Conservation (phyloP, 805 yeast genomes). For the Scheffersomyces stipitis region DNA sequence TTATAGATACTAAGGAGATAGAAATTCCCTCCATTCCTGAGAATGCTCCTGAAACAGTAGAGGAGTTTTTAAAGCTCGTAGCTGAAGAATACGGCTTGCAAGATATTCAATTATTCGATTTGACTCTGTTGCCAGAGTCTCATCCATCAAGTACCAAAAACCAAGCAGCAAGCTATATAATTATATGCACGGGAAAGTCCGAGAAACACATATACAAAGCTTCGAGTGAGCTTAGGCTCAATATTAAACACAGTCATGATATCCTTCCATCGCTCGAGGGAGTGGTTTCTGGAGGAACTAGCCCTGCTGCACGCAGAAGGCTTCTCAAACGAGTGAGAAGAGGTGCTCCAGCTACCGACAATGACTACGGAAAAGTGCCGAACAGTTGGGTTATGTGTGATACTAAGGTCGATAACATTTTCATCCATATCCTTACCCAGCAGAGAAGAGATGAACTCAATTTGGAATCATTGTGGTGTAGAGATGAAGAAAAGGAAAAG, state of each 20-base stretch:
- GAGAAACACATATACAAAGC: conserved; percentile 75
- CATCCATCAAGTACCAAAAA: conserved; percentile 30
- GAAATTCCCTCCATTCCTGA: conserved; percentile 59
- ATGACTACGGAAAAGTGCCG: conserved; percentile 54
- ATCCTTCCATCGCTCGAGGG: conserved; percentile 67
- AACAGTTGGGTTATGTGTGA: conserved; percentile 87
- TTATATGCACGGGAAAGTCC: conserved; percentile 76
- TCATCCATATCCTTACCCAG: conserved; percentile 70
- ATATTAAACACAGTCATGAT: conserved; percentile 49
- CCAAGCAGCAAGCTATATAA: conserved; percentile 32
- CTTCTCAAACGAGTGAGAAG: conserved; percentile 54
- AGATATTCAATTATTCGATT: conserved; percentile 64
- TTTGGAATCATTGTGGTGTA: conserved; percentile 68
- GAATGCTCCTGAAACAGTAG: conserved; percentile 54
- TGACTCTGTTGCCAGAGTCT: conserved; percentile 38
- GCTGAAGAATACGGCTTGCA: conserved; percentile 63
- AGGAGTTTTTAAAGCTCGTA: conserved; percentile 45
- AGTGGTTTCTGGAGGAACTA: conserved; percentile 54
- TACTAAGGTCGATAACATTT: conserved; percentile 59
- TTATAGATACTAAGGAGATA: conserved; percentile 19
- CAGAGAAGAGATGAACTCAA: conserved; percentile 67
- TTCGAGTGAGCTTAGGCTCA: conserved; percentile 54
- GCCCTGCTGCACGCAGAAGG: conserved; percentile 37
- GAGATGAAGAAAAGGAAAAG: conserved; percentile 34
- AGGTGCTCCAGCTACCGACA: conserved; percentile 50